Base-by-base conservation (phyloP, 192 early-diverging fungal species). In the Chytriomyces sp. region DNA sequence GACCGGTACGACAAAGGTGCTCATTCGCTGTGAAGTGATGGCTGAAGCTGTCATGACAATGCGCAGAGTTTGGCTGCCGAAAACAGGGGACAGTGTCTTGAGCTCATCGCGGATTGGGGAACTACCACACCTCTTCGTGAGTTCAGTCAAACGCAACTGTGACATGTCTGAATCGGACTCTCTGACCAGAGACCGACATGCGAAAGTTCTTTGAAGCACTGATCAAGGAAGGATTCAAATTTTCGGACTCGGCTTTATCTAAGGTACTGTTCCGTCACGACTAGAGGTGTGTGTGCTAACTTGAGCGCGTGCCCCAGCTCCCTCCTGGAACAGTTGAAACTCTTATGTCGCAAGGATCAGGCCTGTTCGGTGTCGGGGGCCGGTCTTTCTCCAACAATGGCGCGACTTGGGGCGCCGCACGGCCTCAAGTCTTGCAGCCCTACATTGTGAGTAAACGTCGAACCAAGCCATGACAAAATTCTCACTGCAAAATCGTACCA, bases 21-120 rank as follows among this genome's bases (percentile, higher is more conserved):
- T 58, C 8, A 44, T n/a, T 3, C 0, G 37, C 36, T 52, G 10
- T 10, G 17, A 37, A 63, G 2, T 49, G 44, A 37, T 38, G 3
- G 17, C 2, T 39, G n/a, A n/a, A n/a, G 37, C n/a, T 63, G 10
- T 63, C 17, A 19, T 39, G 22, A 39, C 31, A 22, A 12, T 0
- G 44, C 19, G 1, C 0, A 70, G 64, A 37, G 25, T 6, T 55
- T 74, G n/a, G 73, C 64, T 6, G 26, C 38, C 5, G 73, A 74
- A 39, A 74, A 74, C 55, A 25, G 73, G 30, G 73, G 73, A 14
- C 73, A 64, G 44, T 36, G 65, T 28, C n/a, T 74, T 3, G 73
- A 74, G 59, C 52, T 74, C 19, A 67, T 74, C 49, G 61, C 73
- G 4, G 64, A 59, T 4, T 74, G 73, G 73, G 73, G 65, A 3